These are phyloP conservation scores for Lactifluus pinguis DNA, from an alignment of 768 basidiomycete species.

Conservation along the genomic window DNA sequence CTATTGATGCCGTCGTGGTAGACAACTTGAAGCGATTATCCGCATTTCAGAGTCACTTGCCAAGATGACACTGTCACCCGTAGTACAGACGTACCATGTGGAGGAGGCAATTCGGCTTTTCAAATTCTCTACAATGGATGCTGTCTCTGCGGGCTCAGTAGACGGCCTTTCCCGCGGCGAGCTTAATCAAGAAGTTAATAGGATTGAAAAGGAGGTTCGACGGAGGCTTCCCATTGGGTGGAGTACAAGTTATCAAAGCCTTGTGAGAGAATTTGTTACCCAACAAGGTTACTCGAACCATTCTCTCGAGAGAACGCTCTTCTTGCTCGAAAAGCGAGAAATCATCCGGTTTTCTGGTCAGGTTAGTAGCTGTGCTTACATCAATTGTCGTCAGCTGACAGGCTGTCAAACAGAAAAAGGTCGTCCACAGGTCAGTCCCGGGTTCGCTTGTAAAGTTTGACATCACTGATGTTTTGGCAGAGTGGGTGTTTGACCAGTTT, in stretches of 20 bases:
- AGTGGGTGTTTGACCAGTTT: slow-evolving; percentile 16
- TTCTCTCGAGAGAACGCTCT: slow-evolving; percentile 85
- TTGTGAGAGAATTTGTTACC: slow-evolving; percentile 88
- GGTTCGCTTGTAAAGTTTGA: not conserved
- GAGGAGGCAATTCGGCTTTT: slow-evolving; percentile 97
- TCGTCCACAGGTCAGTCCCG: slow-evolving; percentile 19
- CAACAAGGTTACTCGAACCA: slow-evolving; percentile 87
- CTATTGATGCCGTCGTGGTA: slow-evolving; percentile 20
- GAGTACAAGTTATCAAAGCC: slow-evolving; percentile 92
- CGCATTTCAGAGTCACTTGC: slow-evolving; percentile 97
- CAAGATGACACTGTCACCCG: slow-evolving; percentile 81
- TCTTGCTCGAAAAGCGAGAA: slow-evolving; percentile 90
- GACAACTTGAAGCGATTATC: slow-evolving; percentile 96
- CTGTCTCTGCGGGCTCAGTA: slow-evolving; percentile 86
- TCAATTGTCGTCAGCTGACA: not conserved
- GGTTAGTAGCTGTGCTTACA: slow-evolving; percentile 22
- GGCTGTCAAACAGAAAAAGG: slow-evolving; percentile 15
- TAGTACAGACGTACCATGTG: slow-evolving; percentile 87
- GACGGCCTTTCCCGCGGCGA: slow-evolving; percentile 90
- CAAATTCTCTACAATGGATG: slow-evolving; percentile 99
- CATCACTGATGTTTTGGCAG: not conserved
- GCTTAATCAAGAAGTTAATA: slow-evolving; percentile 85
- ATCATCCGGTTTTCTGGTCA: slow-evolving; percentile 84
- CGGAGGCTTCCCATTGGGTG: slow-evolving; percentile 86
- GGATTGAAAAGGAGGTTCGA: slow-evolving; percentile 81